Percentiles rank a stretch among this genome's conserved stretches.
Conservation (phyloP, 2,329 filamentous ascomycete genomes). For the Xylaria sp. region DNA sequence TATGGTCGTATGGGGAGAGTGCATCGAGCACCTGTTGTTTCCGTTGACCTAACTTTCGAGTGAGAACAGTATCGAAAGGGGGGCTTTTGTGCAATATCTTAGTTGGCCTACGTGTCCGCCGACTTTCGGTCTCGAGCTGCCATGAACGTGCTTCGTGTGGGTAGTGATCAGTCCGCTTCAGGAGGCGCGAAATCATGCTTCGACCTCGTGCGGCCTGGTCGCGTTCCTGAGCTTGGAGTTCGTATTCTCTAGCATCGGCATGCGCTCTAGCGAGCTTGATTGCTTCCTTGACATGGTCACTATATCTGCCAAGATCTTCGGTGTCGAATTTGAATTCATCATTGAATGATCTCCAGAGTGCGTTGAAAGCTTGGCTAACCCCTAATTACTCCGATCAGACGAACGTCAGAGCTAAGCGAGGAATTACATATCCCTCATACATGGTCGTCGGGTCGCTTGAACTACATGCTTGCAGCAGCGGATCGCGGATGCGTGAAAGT, state of each 20-base stretch:
- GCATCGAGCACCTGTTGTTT: conserved; percentile 45
- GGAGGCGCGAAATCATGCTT: background rate
- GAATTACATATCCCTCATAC: conserved; percentile 37
- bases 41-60: conserved; percentile 4
- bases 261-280: conserved; percentile 45
- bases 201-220: background rate
- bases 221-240: conserved; percentile 14
- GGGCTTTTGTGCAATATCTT: background rate
- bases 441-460: conserved; percentile 44
- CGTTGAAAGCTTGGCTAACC: conserved; percentile 35
- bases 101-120: background rate
- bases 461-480: conserved; percentile 51
- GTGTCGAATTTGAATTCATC: conserved; percentile 46
- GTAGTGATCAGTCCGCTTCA: background rate
- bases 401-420: background rate
- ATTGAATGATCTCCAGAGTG: conserved; percentile 44
- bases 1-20: conserved; percentile 46
- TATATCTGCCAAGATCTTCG: conserved; percentile 38
- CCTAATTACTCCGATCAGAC: background rate
- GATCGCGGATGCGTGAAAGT: conserved; percentile 53
- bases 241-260: conserved; percentile 39
- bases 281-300: conserved; percentile 43
- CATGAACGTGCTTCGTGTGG: background rate
- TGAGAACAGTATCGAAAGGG: background rate
- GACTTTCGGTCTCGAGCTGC: background rate